Evolutionary conservation across 305 asterid species (phyloP), one percentile per base, ranked within the genome.

Genomic region (Nicotiana rustica): DNA sequence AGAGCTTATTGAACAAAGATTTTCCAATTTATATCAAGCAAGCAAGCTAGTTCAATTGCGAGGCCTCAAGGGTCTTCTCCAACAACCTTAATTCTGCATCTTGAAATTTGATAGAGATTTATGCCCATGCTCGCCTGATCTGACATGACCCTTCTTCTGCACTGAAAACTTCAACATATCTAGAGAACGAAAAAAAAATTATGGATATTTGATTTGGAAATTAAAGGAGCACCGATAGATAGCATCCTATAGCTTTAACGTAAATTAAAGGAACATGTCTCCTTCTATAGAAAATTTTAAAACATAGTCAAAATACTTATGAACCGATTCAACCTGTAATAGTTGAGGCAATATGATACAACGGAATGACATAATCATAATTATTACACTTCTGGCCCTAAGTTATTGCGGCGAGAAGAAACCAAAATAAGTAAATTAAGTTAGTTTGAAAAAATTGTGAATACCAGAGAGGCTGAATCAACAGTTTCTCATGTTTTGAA

Each of bases 241-340:
- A 60, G 5, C 41, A 49, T 73, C 49, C 64, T 73, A 25, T 7
- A 73, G 21, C 14, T 73, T 13, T 47, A 73, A 44, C 14, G 3
- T 21, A 14, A 47, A 73, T 21, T 73, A 25, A 69, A 80, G 64
- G 84, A 79, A 70, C 78, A 71, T 49, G 64, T 49, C 25, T 73
- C 18, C 18, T 25, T 49, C 62, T 73, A 21, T 14, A 6, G 15
- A 49, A 73, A 13, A 19, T 25, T 73, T 62, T 47, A 73, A 71
- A 47, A 7, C 13, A 70, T 35, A 15, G 35, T 73, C 19, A 7
- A 80, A 60, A 7, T 25, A 67, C 15, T 44, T 14, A 6, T 73
- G 2, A 47, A 29, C 56, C 35, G 80, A 68, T 21, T 82, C 65
- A 19, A 59, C 7, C 7, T 36, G 49, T 49, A 38, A 15, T 19